phyloP scores from a whole-genome alignment of 495 filamentous ascomycete species.

The Cairneyella variabilis region DNA sequence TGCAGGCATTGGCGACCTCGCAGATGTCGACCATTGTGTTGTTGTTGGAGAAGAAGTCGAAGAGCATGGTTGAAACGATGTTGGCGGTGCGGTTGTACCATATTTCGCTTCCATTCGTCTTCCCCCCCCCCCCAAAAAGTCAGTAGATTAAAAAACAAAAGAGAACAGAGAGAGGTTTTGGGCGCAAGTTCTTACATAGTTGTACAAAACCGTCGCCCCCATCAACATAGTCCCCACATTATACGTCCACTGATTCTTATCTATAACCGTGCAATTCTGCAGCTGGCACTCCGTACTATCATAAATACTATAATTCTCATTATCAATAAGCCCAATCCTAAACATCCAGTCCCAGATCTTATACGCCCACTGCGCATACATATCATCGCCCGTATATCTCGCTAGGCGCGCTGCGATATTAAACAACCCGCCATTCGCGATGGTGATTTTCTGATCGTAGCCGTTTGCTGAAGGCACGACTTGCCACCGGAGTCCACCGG shows the following conservation, averaged over 20 bases:
- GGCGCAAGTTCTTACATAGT: constrained; percentile 67
- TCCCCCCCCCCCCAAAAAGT: constrained; percentile 45
- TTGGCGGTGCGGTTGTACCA: constrained; percentile 31
- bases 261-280: constrained; percentile 56
- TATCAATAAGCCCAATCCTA: constrained; percentile 53
- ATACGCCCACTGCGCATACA: constrained; percentile 65
- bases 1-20: constrained; percentile 50
- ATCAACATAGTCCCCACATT: constrained; percentile 65
- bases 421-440: constrained; percentile 76
- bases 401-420: constrained; percentile 67
- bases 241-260: constrained; percentile 65
- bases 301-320: constrained; percentile 57
- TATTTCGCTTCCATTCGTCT: constrained; percentile 44
- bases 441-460: constrained; percentile 66
- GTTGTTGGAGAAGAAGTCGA: constrained; percentile 49
- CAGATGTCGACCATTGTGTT: constrained; percentile 66
- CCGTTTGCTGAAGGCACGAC: constrained; percentile 65
- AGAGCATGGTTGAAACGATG: constrained; percentile 46
- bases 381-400: constrained; percentile 62
- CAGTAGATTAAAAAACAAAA: constrained; percentile 31
- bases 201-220: constrained; percentile 74
- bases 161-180: constrained; percentile 72
- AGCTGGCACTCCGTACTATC: constrained; percentile 67
- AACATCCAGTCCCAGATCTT: constrained; percentile 60
- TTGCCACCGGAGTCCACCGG: constrained; percentile 74